Percentiles rank a stretch among this genome's conserved stretches.
Evolutionary conservation across 805 yeast species (phyloP).

Genomic region (Ogataea polymorpha): DNA sequence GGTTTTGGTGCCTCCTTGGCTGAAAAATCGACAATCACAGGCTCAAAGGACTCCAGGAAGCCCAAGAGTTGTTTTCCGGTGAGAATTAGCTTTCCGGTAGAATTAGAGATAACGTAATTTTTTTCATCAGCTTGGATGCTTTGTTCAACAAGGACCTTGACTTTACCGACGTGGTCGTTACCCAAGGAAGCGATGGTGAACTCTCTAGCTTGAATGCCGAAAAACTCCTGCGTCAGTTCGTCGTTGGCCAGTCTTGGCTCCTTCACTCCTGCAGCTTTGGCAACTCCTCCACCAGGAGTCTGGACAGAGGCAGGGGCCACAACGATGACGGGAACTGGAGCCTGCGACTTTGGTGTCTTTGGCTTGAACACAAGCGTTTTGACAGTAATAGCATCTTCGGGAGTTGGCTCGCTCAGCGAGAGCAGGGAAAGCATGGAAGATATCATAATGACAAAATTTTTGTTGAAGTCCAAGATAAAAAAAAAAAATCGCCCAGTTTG

Average conservation of each 20-base stretch:
- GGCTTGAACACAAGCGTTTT: slow-evolving; percentile 88
- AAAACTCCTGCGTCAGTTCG: slow-evolving; percentile 67
- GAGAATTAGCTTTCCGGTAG: slow-evolving; percentile 48
- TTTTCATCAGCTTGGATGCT: slow-evolving; percentile 41
- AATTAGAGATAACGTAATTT: slow-evolving; percentile 45
- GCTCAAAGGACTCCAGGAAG: slow-evolving; percentile 51
- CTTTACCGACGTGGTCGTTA: slow-evolving; percentile 44
- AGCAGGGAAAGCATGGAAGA: slow-evolving; percentile 66
- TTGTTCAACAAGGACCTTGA: slow-evolving; percentile 60
- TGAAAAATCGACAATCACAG: slow-evolving; percentile 52
- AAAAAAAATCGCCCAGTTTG: not conserved
- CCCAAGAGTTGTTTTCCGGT: slow-evolving; percentile 45
- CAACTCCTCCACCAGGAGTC: slow-evolving; percentile 65
- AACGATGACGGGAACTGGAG: slow-evolving; percentile 76
- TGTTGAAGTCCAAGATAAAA: slow-evolving; percentile 1
- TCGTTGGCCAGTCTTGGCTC: slow-evolving; percentile 88
- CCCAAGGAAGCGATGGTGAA: slow-evolving; percentile 55
- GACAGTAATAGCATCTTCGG: slow-evolving; percentile 51
- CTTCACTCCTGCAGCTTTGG: slow-evolving; percentile 65
- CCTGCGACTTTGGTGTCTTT: slow-evolving; percentile 78
- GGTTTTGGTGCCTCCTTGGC: slow-evolving; percentile 34
- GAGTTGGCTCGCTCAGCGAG: slow-evolving; percentile 53
- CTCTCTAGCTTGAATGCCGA: slow-evolving; percentile 55
- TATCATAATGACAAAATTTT: slow-evolving; percentile 26
- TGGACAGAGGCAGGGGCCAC: slow-evolving; percentile 52